Base-by-base conservation (phyloP, 2,329 filamentous ascomycete species). In the Fusarium duplospermum region DNA sequence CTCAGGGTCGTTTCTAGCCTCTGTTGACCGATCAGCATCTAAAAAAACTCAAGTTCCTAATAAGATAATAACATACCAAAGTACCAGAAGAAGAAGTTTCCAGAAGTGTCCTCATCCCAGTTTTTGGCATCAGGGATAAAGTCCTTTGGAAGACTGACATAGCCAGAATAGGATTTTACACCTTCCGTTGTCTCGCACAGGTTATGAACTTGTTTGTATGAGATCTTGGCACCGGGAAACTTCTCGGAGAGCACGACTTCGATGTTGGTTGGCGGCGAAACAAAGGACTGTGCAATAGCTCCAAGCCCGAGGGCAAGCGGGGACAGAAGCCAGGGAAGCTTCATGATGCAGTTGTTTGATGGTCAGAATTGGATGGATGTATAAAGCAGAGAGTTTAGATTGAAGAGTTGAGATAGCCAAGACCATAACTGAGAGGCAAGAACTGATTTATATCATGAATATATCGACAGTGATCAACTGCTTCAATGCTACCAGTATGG, bases 71-170 rank as follows among this genome's bases (percentile, higher is more conserved):
- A n/a, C 74, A 22, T 31, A 77, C 71, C 66, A 42, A 86, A 82
- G 67, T 84, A 85, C 84, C 83, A 86, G 78, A 85, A 86, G 74
- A 85, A 86, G 14, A 85, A 70, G 66, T 83, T 64, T 3, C 66
- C 73, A n/a, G 47, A 36, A 14, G 52, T 31, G 0, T 54, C 35
- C 6, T 72, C 69, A 22, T 69, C 56, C 67, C 67, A 69, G n/a
- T 29, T 50, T n/a, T 13, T 29, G 14, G 69, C 69, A 29, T 75
- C 79, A n/a, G 85, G 81, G 31, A 79, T 64, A n/a, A 76, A 66
- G 16, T 68, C 18, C n/a, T 54, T 70, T 2, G 75, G 75, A 11
- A 77, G 54, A 4, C 63, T 73, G 10, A 77, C 58, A 27, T 75
- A 75, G 6, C 75, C 75, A 31, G 59, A 65, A 45, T 71, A 77